These are phyloP conservation scores for Paramecium sexaurelia DNA, from an alignment of 73 alveolate species.

Conservation along the genomic window DNA sequence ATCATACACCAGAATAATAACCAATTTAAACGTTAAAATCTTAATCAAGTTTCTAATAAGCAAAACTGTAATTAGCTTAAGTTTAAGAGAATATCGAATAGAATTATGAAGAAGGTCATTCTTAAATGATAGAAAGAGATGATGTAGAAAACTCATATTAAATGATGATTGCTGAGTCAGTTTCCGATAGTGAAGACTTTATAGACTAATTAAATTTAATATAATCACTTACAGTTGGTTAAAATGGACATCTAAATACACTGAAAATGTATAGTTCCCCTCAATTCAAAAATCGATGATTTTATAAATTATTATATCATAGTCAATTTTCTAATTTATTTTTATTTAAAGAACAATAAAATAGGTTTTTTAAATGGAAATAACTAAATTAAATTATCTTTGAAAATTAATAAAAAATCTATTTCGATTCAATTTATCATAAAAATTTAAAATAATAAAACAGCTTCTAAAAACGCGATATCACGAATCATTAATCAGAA, in stretches of 20 bases:
- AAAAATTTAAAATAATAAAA: too few species aligned
- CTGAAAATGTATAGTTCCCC: slow-evolving; percentile 26
- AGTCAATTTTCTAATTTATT: slow-evolving; percentile 68
- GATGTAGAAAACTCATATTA: slow-evolving; percentile 47
- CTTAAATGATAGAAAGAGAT: slow-evolving; percentile 50
- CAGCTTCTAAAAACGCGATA: too few species aligned
- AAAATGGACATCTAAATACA: neutral
- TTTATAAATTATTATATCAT: neutral
- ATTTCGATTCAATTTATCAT: too few species aligned
- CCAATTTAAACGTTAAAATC: neutral
- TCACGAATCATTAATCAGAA: too few species aligned
- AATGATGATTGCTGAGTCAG: slow-evolving; percentile 20
- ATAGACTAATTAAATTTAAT: neutral
- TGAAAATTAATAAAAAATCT: too few species aligned
- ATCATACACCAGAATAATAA: neutral
- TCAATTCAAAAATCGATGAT: slow-evolving; percentile 43
- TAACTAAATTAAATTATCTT: too few species aligned
- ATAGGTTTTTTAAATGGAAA: too few species aligned
- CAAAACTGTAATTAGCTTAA: neutral
- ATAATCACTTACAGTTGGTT: neutral
- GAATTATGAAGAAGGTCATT: slow-evolving; percentile 46
- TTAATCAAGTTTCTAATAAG: neutral
- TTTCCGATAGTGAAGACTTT: neutral
- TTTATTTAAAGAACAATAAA: too few species aligned
- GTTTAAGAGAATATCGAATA: neutral